These are phyloP conservation scores for Stemphylium vesicarium DNA, from an alignment of 2,329 filamentous ascomycete species.

Conservation along the genomic window DNA sequence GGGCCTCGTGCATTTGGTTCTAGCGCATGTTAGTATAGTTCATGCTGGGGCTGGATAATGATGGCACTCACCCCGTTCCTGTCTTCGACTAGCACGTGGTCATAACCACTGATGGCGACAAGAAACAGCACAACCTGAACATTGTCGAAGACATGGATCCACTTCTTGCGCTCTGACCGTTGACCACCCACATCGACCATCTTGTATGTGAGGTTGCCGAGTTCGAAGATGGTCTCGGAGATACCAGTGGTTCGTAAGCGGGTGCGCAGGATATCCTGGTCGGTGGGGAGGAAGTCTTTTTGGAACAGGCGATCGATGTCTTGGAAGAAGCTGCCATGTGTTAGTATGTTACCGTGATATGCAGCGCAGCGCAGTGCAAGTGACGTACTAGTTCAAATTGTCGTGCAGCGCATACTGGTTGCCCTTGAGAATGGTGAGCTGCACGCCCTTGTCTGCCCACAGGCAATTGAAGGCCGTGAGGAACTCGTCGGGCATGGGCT, in stretches of 20 bases:
- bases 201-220: slow-evolving; percentile 89
- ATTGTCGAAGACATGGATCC: slow-evolving; percentile 98
- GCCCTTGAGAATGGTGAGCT: slow-evolving; percentile 86
- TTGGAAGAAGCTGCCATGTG: slow-evolving; percentile 72
- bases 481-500: slow-evolving; percentile 79
- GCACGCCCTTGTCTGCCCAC: slow-evolving; percentile 84
- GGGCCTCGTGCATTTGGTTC: slow-evolving; percentile 63
- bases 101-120: slow-evolving; percentile 94
- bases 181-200: slow-evolving; percentile 99
- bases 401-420: slow-evolving; percentile 97
- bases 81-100: slow-evolving; percentile 94
- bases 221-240: slow-evolving; percentile 91
- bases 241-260: slow-evolving; percentile 92
- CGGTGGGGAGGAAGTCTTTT: slow-evolving; percentile 82
- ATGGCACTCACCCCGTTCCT: slow-evolving; percentile 80
- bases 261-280: slow-evolving; percentile 92
- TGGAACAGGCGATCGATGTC: slow-evolving; percentile 68
- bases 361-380: background rate
- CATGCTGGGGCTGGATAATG: background rate
- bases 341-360: slow-evolving; percentile 19
- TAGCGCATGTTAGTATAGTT: slow-evolving; percentile 28
- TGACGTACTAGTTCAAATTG: slow-evolving; percentile 85
- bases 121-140: slow-evolving; percentile 92
- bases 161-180: slow-evolving; percentile 97
- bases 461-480: slow-evolving; percentile 80